Base-by-base conservation (phyloP, 345 rosid species). In the Camelina laxa region DNA sequence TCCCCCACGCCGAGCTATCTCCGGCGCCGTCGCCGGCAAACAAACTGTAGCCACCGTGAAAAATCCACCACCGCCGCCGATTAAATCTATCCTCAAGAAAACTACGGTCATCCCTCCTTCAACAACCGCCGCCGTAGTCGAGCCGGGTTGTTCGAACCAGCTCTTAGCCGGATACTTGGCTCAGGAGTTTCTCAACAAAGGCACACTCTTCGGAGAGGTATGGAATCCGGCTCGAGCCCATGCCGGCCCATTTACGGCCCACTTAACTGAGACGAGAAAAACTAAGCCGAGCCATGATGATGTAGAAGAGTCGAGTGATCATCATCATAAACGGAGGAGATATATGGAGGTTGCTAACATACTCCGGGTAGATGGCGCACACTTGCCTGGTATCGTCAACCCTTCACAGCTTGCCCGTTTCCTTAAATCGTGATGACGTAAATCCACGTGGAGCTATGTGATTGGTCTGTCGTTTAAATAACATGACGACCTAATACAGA, bases 151-250 rank as follows among this genome's bases (percentile, higher is more conserved):
- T 9, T 82, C 92, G 51, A 86, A 80, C 48, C 88, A 84, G 51
- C 82, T 91, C 24, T 44, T 94, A 7, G 98, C 98, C 38, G 96
- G 97, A 11, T 91, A 84, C 72, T 62, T 94, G 75, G 94, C 96
- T 36, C 83, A 86, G 76, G 98, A 94, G 85, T 94, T 84, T 74
- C 93, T 94, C 38, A 84, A 86, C 48, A 79, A 54, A 65, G 97
- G 96, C 33, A 94, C 97, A 24, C 83, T 94, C 44, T 81, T 94
- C 62, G 97, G 97, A 3, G 88, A 88, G 60, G 76, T 58, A 19
- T 82, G 83, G 80, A 87, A 80, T 17, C 90, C 84, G 50, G 42
- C 64, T n/a, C 80, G 74, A 56, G 67, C 79, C 16, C 73, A 72
- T 50, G 39, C 62, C 38, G 82, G 49, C 66, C 64, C 70, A 13